Conservation (phyloP, 331 rosid species). For the Malus hybrid region DNA sequence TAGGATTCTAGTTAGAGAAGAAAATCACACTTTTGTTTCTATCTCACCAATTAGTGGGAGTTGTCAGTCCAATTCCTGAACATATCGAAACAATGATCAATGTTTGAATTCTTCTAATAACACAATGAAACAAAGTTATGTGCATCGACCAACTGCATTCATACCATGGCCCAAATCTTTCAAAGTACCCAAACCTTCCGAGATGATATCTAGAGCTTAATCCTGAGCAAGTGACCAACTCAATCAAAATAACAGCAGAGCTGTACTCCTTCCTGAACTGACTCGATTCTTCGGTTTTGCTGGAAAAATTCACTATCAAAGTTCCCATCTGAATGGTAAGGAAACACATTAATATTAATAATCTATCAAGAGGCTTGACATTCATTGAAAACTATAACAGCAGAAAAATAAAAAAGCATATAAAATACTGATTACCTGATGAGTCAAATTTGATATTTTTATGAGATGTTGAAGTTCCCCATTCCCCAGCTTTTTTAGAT, state of each 20-base stretch:
- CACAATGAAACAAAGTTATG: neutral
- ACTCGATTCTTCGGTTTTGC: conserved; percentile 61
- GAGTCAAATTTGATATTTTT: conserved; percentile 54
- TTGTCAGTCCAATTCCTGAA: conserved; percentile 81
- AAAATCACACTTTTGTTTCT: conserved; percentile 51
- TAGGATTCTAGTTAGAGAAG: neutral
- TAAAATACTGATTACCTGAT: conserved; percentile 35
- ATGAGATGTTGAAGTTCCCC: conserved; percentile 34
- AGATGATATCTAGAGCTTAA: conserved; percentile 81
- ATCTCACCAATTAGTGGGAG: conserved; percentile 87
- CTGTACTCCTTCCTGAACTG: conserved; percentile 52
- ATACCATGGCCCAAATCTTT: conserved; percentile 71
- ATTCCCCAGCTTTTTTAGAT: conserved; percentile 36
- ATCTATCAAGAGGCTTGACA: conserved; percentile 3
- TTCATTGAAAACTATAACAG: neutral
- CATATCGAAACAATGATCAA: conserved; percentile 19
- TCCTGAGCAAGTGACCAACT: conserved; percentile 41
- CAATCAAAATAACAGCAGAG: conserved; percentile 3
- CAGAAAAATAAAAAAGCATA: neutral
- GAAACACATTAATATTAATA: conserved; percentile 1
- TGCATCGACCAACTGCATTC: conserved; percentile 62
- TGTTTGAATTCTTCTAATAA: neutral
- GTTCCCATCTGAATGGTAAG: conserved; percentile 33
- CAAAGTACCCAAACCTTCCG: conserved; percentile 72
- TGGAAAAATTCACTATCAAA: conserved; percentile 42